These are phyloP conservation scores for Aspergillus glaucus DNA, from an alignment of 2,329 filamentous ascomycete species.

Conservation along the genomic window DNA sequence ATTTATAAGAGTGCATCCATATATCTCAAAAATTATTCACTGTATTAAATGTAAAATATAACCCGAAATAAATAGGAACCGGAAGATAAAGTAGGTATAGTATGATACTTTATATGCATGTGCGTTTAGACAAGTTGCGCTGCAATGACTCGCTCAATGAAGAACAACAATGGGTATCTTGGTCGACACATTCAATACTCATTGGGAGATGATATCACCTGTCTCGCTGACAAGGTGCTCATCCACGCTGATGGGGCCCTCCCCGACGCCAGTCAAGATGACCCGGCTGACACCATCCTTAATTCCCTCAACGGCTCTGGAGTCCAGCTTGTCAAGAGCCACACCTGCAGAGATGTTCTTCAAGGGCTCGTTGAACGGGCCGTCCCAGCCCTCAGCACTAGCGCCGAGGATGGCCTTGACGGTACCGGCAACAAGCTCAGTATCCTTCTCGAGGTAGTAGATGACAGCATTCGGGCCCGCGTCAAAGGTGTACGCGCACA, in stretches of 20 bases:
- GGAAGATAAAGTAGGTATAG: not conserved
- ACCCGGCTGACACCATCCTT: slow-evolving; percentile 78
- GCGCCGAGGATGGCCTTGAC: slow-evolving; percentile 71
- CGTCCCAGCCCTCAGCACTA: slow-evolving; percentile 47
- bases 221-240: slow-evolving; percentile 67
- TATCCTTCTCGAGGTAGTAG: slow-evolving; percentile 82
- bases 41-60: slow-evolving; percentile 1
- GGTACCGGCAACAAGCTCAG: slow-evolving; percentile 64
- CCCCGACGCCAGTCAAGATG: slow-evolving; percentile 85
- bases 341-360: slow-evolving; percentile 47
- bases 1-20: too few relatives aligned
- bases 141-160: not conserved
- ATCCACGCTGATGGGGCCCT: slow-evolving; percentile 75
- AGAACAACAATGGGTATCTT: not conserved
- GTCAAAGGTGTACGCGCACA: slow-evolving; percentile 96
- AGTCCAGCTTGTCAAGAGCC: slow-evolving; percentile 55
- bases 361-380: slow-evolving; percentile 52
- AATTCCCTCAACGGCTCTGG: slow-evolving; percentile 55
- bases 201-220: slow-evolving; percentile 42
- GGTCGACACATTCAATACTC: not conserved
- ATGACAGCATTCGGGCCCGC: slow-evolving; percentile 95
- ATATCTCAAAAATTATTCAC: too few relatives aligned
- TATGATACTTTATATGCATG: not conserved
- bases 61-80: not conserved
- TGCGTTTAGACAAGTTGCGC: not conserved